Conservation (phyloP, 331 rosid species). For the Dryas integrifolia region DNA sequence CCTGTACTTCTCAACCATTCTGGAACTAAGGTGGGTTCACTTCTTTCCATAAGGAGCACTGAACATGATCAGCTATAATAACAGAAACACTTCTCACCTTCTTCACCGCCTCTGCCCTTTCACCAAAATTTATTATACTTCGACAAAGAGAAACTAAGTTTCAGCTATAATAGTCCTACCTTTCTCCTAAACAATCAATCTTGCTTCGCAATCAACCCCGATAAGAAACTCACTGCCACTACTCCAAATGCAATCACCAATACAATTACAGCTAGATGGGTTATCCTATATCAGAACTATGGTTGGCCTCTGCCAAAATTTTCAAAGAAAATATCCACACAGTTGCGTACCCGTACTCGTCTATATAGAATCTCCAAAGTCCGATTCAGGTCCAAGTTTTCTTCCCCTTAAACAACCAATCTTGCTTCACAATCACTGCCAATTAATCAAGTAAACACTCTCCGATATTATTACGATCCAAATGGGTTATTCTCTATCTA, state of each 20-base stretch:
- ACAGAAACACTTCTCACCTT: constrained; percentile 35
- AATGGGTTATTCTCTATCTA: constrained; percentile 14
- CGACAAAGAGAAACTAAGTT: constrained; percentile 12
- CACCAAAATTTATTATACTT: constrained; percentile 22
- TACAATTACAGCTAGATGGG: neutral
- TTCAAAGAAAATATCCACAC: constrained; percentile 22
- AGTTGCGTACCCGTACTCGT: constrained; percentile 20
- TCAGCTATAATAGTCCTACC: constrained; percentile 7
- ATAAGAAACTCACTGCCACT: constrained; percentile 10
- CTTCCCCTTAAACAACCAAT: constrained; percentile 13
- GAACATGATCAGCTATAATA: constrained; percentile 70
- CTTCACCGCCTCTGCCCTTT: constrained; percentile 46
- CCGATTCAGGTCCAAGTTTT: neutral
- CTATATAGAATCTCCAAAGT: constrained; percentile 3
- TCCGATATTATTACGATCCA: constrained; percentile 8
- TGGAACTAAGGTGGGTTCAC: constrained; percentile 97
- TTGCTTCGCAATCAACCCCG: constrained; percentile 14
- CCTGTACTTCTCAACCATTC: constrained; percentile 98
- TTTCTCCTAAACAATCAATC: constrained; percentile 5
- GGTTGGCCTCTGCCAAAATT: constrained; percentile 9
- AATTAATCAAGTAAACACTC: constrained; percentile 26
- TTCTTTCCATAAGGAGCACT: constrained; percentile 91
- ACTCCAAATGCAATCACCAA: constrained; percentile 8
- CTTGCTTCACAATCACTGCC: constrained; percentile 26
- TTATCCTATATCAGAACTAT: neutral